These are phyloP conservation scores for Stipa capillata DNA, from an alignment of 176 grass and related monocot species.

Conservation along the genomic window DNA sequence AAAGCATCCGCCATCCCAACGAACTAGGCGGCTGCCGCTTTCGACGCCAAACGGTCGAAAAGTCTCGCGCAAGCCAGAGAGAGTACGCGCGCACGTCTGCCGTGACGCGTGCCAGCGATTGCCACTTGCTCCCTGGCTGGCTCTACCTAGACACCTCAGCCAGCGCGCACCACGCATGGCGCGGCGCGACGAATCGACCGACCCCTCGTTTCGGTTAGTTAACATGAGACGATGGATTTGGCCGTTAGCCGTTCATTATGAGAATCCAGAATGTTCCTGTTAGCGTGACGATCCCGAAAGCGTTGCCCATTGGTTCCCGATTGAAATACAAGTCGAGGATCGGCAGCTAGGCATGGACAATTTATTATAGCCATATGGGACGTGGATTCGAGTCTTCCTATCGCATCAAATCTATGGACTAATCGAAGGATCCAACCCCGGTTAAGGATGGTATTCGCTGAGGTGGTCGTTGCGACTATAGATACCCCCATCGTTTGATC, in stretches of 20 bases:
- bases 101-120: neutral
- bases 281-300: neutral
- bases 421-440: neutral
- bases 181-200: neutral
- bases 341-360: neutral
- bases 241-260: too few species aligned
- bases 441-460: neutral
- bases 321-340: neutral
- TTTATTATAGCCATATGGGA: neutral
- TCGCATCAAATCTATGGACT: neutral
- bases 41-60: conserved; percentile 6
- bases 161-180: neutral
- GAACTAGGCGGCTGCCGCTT: neutral
- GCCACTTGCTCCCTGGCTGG: neutral
- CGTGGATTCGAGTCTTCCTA: neutral
- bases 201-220: neutral
- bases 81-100: neutral
- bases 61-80: too few species aligned
- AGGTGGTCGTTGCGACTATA: neutral
- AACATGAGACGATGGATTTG: neutral
- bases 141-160: neutral
- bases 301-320: neutral
- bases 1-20: conserved; percentile 11
- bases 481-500: neutral
- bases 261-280: too few species aligned